These are phyloP conservation scores for Fusarium gaditjirri DNA, from an alignment of 2,329 filamentous ascomycete genomes.

Conservation along the genomic window DNA sequence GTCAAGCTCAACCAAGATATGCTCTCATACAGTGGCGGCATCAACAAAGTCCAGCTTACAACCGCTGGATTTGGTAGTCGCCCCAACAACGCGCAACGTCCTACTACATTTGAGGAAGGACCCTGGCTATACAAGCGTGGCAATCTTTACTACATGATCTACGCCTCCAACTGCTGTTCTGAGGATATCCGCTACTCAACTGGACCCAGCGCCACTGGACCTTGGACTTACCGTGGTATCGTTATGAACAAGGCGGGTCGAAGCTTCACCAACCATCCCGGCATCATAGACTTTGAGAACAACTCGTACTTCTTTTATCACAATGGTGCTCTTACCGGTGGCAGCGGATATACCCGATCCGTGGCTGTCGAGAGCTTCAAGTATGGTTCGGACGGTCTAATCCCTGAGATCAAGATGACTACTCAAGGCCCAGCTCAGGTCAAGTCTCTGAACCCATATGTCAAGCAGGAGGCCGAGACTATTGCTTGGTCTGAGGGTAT, in stretches of 20 bases:
- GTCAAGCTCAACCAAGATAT: conserved; percentile 50
- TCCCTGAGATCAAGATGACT: background rate
- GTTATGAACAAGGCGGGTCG: background rate
- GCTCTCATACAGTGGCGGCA: conserved; percentile 32
- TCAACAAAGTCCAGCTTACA: background rate
- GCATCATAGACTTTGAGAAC: conserved; percentile 2
- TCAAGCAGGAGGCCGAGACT: conserved; percentile 2
- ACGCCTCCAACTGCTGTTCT: conserved; percentile 48
- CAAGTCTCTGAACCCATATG: background rate
- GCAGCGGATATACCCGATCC: background rate
- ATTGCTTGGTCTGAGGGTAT: conserved; percentile 11
- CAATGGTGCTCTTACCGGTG: conserved; percentile 3
- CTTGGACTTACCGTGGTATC: conserved; percentile 9
- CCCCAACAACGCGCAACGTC: background rate
- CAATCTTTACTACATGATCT: conserved; percentile 53
- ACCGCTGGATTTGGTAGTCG: conserved; percentile 1
- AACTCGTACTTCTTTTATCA: conserved; percentile 17
- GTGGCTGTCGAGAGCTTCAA: conserved; percentile 12
- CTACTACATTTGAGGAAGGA: conserved; percentile 52
- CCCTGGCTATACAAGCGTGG: conserved; percentile 53
- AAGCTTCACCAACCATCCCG: conserved; percentile 14
- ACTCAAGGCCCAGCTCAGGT: background rate
- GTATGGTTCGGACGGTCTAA: background rate
- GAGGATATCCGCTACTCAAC: conserved; percentile 19
- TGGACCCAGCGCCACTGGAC: conserved; percentile 1